phyloP scores from a whole-genome alignment of 371 early-diverging fungal species.

The Rhizopus sp. region DNA sequence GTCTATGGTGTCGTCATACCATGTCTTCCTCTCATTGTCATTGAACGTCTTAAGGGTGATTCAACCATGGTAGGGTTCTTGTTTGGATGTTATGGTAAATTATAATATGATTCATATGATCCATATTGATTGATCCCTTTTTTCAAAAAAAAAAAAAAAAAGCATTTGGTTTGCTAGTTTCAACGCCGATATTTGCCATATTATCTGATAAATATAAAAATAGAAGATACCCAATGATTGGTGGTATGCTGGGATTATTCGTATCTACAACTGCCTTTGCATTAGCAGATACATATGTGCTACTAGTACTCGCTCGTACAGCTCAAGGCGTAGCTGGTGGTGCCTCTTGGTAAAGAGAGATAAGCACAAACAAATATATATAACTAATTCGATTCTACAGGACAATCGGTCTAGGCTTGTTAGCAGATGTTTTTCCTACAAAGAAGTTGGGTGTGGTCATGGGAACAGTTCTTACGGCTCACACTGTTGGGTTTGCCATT shows the following conservation, averaged over 20 bases:
- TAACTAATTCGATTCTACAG: constrained; percentile 22
- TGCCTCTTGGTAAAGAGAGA: constrained; percentile 69
- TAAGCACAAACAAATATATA: constrained; percentile 2
- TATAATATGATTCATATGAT: background rate
- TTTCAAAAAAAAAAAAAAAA: background rate
- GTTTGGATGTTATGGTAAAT: constrained; percentile 77
- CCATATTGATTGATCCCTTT: background rate
- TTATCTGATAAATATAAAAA: constrained; percentile 75
- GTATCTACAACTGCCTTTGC: constrained; percentile 74
- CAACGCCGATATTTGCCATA: constrained; percentile 79
- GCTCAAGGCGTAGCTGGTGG: constrained; percentile 81
- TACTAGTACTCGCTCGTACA: constrained; percentile 73
- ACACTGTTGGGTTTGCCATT: constrained; percentile 71
- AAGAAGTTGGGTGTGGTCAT: constrained; percentile 73
- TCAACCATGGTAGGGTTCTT: constrained; percentile 74
- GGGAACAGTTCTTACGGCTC: constrained; percentile 73
- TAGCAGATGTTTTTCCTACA: constrained; percentile 80
- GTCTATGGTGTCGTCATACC: constrained; percentile 87
- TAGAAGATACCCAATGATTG: constrained; percentile 77
- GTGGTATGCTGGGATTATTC: constrained; percentile 69
- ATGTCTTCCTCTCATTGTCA: constrained; percentile 76
- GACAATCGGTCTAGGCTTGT: constrained; percentile 74
- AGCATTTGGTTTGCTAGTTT: constrained; percentile 76
- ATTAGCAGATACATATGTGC: constrained; percentile 63
- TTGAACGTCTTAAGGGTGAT: constrained; percentile 63